Percentiles rank a stretch among this genome's conserved stretches.
Evolutionary conservation across 2,329 filamentous ascomycete genomes (phyloP).

Genomic region (Talaromyces sp.): DNA sequence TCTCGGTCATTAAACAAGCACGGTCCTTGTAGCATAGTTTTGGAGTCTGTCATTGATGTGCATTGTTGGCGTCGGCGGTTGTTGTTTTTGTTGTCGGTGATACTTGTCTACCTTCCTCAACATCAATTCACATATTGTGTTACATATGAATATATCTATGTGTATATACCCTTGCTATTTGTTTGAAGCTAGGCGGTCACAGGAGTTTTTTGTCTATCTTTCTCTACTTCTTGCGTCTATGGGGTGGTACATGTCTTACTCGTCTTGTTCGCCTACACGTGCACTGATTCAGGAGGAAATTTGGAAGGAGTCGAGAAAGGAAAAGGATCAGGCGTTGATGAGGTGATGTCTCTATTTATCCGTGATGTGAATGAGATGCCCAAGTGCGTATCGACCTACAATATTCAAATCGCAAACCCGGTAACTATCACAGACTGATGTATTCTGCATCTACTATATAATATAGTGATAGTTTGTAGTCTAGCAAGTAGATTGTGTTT

Average conservation of each 20-base stretch:
- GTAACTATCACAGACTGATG: background rate
- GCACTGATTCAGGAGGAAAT: background rate
- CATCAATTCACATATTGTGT: slow-evolving; percentile 3
- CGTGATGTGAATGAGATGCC: background rate
- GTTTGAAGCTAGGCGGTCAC: background rate
- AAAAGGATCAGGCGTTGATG: slow-evolving; percentile 1
- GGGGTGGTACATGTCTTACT: background rate
- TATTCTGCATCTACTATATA: background rate
- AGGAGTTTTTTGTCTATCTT: background rate
- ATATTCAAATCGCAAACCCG: background rate
- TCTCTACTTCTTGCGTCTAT: background rate
- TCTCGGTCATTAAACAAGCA: slow-evolving; percentile 4
- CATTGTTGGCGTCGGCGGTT: slow-evolving; percentile 7
- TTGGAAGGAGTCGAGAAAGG: background rate
- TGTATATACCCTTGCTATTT: slow-evolving; percentile 2
- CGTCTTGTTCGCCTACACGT: background rate
- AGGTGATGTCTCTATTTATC: background rate
- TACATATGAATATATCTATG: slow-evolving; percentile 8
- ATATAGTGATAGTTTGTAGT: too few relatives aligned
- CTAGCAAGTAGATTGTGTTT: background rate
- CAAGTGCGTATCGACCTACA: background rate
- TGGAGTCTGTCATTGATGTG: background rate
- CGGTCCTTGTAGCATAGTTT: slow-evolving; percentile 4
- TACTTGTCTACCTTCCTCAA: background rate
- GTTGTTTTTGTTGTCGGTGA: background rate